Conservation (phyloP, 1,284 basidiomycete species). For the Moniliella sp. region DNA sequence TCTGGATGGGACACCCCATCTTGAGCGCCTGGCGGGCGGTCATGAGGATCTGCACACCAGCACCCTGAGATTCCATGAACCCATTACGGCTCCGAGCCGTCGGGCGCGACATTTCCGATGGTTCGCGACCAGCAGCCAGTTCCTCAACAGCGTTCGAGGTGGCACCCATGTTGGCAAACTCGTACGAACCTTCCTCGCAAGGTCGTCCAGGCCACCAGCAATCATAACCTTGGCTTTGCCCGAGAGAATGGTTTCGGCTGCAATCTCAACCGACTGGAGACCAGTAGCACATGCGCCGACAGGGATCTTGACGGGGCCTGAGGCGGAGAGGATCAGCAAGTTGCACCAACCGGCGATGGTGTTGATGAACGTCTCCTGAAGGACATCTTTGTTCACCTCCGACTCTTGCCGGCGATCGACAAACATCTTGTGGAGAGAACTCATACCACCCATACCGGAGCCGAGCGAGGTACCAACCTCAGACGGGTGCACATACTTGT, state of each 20-base stretch:
- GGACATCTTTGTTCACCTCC: conserved; percentile 91
- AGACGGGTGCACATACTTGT: conserved; percentile 75
- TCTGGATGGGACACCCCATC: conserved; percentile 76
- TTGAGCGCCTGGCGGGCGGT: conserved; percentile 82
- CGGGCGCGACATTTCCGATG: conserved; percentile 87
- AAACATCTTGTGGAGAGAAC: conserved; percentile 51
- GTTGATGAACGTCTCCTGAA: conserved; percentile 61
- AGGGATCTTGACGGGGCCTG: conserved; percentile 86
- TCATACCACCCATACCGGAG: conserved; percentile 86
- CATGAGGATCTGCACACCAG: conserved; percentile 90
- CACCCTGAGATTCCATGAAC: conserved; percentile 74
- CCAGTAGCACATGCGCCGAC: conserved; percentile 96
- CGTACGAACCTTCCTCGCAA: conserved; percentile 90
- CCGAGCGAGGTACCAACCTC: conserved; percentile 44
- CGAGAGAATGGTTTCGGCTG: conserved; percentile 75
- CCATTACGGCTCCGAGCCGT: conserved; percentile 64
- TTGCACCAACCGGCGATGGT: conserved; percentile 69
- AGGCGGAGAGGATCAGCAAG: conserved; percentile 42
- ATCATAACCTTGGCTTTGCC: conserved; percentile 99
- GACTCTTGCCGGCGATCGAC: conserved; percentile 88
- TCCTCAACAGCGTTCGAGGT: conserved; percentile 90
- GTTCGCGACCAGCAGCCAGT: conserved; percentile 92
- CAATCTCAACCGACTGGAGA: conserved; percentile 88
- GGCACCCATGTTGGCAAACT: conserved; percentile 93
- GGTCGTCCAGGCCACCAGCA: conserved; percentile 90